Percentiles rank a stretch among this genome's conserved stretches.
Evolutionary conservation across 2,329 filamentous ascomycete species (phyloP).

Genomic region (Diaporthe amygdali): DNA sequence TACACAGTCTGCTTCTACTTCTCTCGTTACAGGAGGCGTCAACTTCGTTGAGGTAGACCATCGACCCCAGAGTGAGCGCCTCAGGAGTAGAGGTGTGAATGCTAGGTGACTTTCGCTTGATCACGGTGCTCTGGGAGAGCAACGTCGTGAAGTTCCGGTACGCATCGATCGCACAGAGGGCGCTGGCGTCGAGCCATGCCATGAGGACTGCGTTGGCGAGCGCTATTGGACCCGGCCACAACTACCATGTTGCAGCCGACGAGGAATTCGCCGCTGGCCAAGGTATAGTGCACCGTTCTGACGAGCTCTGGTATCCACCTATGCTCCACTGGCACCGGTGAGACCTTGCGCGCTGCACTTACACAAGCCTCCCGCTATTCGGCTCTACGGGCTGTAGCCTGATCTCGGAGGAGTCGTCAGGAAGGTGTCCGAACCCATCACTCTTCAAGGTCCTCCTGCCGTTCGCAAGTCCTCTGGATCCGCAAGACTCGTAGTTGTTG

Average conservation of each 20-base stretch:
- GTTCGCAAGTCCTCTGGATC: not conserved
- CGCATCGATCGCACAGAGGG: not conserved
- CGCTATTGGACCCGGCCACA: too few species aligned
- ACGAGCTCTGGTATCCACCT: too few species aligned
- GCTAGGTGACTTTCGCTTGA: not conserved
- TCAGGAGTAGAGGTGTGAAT: not conserved
- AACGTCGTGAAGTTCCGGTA: not conserved
- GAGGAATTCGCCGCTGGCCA: too few species aligned
- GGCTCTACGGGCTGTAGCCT: not conserved
- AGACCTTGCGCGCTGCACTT: not conserved
- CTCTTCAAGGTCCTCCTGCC: not conserved
- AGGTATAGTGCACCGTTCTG: too few species aligned
- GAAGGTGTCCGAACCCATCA: not conserved
- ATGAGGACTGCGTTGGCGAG: too few species aligned
- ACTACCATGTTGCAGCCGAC: too few species aligned
- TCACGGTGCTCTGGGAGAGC: not conserved
- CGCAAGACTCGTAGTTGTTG: not conserved
- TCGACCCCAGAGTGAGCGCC: not conserved
- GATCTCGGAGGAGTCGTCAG: not conserved
- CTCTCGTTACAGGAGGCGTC: not conserved
- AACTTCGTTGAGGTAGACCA: not conserved
- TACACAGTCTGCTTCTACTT: too few species aligned
- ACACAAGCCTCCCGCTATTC: not conserved
- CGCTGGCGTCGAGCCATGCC: too few species aligned
- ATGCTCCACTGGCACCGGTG: too few species aligned